These are phyloP conservation scores for Ceratocystis papillata DNA, from an alignment of 2,329 filamentous ascomycete genomes.

Conservation along the genomic window DNA sequence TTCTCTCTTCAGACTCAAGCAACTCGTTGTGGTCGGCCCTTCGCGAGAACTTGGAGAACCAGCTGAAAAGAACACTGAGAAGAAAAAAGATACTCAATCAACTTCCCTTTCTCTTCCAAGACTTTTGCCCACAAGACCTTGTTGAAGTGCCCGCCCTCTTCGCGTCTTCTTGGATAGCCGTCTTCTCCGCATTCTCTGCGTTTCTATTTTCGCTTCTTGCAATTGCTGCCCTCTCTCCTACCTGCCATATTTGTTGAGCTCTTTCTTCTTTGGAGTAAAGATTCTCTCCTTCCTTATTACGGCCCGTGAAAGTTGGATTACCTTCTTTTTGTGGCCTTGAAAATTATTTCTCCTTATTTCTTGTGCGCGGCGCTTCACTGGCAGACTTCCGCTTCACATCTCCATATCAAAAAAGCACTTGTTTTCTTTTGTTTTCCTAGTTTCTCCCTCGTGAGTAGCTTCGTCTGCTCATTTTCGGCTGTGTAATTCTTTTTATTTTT, in stretches of 20 bases:
- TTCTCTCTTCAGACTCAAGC: constrained; percentile 23
- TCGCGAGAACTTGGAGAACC: constrained; percentile 25
- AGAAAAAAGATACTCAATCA: constrained; percentile 7
- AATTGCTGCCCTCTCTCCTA: not conserved
- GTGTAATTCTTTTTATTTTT: constrained; percentile 6
- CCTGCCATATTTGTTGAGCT: constrained; percentile 24
- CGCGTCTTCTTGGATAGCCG: constrained; percentile 17
- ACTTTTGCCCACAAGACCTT: not conserved
- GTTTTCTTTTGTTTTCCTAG: not conserved
- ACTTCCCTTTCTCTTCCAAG: not conserved
- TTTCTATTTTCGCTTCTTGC: constrained; percentile 17
- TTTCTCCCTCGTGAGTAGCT: constrained; percentile 6
- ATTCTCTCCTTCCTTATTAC: not conserved
- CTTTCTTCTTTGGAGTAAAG: not conserved
- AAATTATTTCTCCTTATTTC: not conserved
- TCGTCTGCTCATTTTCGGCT: not conserved
- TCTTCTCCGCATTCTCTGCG: constrained; percentile 18
- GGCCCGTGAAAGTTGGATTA: too few species aligned
- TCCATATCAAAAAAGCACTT: constrained; percentile 18
- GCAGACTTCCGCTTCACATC: constrained; percentile 18
- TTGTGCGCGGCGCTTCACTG: not conserved
- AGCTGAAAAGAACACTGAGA: constrained; percentile 24
- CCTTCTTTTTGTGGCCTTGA: constrained; percentile 1
- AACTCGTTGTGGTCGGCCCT: constrained; percentile 22
- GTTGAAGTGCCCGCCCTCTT: not conserved